Evolutionary conservation across 768 basidiomycete species (phyloP).

Genomic region (Leccinellum rugosiceps): DNA sequence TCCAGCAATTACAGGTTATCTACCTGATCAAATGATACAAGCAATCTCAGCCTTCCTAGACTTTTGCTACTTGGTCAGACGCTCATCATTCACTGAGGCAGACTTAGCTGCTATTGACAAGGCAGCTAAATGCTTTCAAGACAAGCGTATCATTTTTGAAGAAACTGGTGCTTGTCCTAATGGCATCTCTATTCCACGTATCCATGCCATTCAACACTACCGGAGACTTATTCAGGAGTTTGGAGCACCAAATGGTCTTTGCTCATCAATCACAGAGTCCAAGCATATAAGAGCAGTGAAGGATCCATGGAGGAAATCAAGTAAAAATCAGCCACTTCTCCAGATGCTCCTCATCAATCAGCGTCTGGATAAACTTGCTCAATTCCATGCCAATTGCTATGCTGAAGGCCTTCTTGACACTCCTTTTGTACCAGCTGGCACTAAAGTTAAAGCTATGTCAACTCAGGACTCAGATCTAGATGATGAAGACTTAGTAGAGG

Average conservation of each 20-base stretch:
- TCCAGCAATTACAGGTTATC: not conserved
- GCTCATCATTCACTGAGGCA: not conserved
- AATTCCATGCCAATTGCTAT: no score
- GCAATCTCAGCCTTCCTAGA: not conserved
- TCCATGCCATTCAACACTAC: not conserved
- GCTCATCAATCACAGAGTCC: not conserved
- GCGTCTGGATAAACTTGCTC: not conserved
- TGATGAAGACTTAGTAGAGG: not conserved
- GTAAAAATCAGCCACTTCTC: no score
- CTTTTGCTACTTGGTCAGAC: not conserved
- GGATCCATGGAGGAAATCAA: not conserved
- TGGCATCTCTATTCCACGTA: not conserved
- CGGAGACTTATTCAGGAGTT: not conserved
- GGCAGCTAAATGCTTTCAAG: not conserved
- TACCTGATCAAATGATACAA: not conserved
- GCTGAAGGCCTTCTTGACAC: not conserved
- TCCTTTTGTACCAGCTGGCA: not conserved
- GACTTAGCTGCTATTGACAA: not conserved
- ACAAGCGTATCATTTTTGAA: not conserved
- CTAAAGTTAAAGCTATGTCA: not conserved
- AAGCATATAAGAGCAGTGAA: not conserved
- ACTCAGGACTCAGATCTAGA: not conserved
- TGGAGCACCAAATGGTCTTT: not conserved
- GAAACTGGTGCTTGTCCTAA: not conserved
- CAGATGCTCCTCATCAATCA: not conserved